These are phyloP conservation scores for Eugenia klotzschiana DNA, from an alignment of 441 rosid species.

Conservation along the genomic window DNA sequence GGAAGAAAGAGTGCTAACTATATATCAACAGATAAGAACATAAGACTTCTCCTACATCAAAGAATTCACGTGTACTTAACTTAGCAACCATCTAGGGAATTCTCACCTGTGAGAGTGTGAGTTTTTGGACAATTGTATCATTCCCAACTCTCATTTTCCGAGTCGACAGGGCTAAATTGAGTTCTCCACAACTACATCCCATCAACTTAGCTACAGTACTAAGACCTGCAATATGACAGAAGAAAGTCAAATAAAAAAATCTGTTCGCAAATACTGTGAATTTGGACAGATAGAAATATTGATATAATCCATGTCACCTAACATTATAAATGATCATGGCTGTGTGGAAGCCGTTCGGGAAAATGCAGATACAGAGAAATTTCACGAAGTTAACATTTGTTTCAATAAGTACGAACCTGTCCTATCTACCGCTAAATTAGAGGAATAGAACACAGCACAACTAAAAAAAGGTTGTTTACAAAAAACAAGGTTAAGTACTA, in stretches of 20 bases:
- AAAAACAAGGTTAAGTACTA: not conserved
- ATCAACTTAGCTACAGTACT: conserved; percentile 64
- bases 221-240: conserved; percentile 37
- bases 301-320: not conserved
- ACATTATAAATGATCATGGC: not conserved
- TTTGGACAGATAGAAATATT: not conserved
- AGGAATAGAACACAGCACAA: too few species aligned
- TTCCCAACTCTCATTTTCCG: conserved; percentile 94
- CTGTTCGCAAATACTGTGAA: not conserved
- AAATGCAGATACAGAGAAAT: not conserved
- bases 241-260: not conserved
- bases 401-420: not conserved
- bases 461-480: not conserved
- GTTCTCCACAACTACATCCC: conserved; percentile 58
- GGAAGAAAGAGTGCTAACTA: not conserved
- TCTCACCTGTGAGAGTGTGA: conserved; percentile 78
- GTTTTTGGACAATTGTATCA: conserved; percentile 79
- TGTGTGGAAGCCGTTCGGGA: not conserved
- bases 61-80: not conserved
- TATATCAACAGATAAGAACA: not conserved
- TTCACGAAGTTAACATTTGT: not conserved
- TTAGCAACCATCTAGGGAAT: not conserved
- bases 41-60: not conserved
- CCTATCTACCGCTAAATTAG: too few species aligned
- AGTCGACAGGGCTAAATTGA: conserved; percentile 70